Evolutionary conservation across 176 grass and related monocot genomes (phyloP), one percentile per base, ranked within the genome.

Genomic region (Cenchrus purpureus): DNA sequence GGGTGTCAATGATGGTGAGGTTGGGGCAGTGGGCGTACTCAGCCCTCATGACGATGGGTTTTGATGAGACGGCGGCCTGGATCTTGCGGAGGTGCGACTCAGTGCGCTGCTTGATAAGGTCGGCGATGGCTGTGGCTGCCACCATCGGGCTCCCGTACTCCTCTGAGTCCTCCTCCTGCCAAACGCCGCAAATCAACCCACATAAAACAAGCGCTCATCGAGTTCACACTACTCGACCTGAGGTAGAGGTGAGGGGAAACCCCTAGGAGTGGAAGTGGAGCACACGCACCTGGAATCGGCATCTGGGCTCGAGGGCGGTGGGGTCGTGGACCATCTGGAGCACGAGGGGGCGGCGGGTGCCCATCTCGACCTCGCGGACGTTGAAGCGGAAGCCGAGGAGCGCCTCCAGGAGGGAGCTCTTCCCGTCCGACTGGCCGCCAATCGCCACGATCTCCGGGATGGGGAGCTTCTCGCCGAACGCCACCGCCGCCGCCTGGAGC

Each of bases 1-100:
- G 97, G 65, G 94, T 99, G 72, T 99, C 97, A 49, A 99, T 99
- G 78, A 99, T 99, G 81, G 97, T 99, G 79, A 97, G 97, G 65
- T 99, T 99, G 87, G 97, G 97, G 45, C 97, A 99, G 72, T 99
- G 88, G 12, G 94, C 94, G 73, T 99, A 99, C 90, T 99, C 97
- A 1, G 92, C 97, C 92, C 92, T 86, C 97, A 99, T 97, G 43
- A 99, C 94, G 81, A 99, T 99, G 14, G 97, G 92, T 65, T 99
- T 99, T 9, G 97, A 65, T 60, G 97, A 99, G 42, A 99, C 97
- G 4, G 97, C 86, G 73, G 90, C 88, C 65, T 92, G 94, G 84
- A 94, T 53, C 48, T 84, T 90, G 91, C 86, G 82, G 14, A 99
- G 86, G 76, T 97, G 97, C 4, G 88, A 61, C 28, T 99, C 97